Evolutionary conservation across 805 yeast genomes (phyloP).

Genomic region (Jamesozyma rosinii): DNA sequence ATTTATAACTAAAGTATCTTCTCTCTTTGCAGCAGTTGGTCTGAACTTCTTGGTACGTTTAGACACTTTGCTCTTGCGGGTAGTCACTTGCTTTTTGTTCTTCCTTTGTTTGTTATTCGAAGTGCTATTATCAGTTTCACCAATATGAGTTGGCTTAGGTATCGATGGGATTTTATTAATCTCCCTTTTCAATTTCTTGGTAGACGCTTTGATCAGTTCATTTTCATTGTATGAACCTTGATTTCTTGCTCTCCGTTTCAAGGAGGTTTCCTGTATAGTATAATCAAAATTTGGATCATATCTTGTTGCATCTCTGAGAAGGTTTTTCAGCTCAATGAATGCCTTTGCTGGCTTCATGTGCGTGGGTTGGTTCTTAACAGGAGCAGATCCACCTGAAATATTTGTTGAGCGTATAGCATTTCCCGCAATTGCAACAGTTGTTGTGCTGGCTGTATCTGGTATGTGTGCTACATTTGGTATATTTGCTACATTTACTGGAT

Average conservation of each 20-base stretch:
- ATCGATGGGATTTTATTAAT: background rate
- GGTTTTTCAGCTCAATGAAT: slow-evolving; percentile 8
- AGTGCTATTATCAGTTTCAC: background rate
- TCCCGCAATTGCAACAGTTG: no score
- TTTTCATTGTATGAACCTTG: background rate
- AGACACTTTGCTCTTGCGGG: background rate
- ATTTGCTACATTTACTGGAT: no score
- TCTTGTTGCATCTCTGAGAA: slow-evolving; percentile 23
- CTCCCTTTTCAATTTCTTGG: background rate
- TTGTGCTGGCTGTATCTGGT: no score
- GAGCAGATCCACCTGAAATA: no score
- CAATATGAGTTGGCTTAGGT: background rate
- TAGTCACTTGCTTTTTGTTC: background rate
- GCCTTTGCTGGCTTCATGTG: no score
- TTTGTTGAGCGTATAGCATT: no score
- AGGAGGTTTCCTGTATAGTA: slow-evolving; percentile 19
- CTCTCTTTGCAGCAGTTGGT: background rate
- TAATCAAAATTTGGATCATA: slow-evolving; percentile 22
- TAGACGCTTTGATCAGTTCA: background rate
- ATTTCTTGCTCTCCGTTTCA: slow-evolving; percentile 10
- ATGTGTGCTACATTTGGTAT: no score
- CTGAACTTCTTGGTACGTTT: background rate
- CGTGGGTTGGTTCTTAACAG: no score
- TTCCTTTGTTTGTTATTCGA: background rate
- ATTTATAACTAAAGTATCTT: background rate